phyloP scores from a whole-genome alignment of 2,329 filamentous ascomycete species.

The Penicillium sp. region DNA sequence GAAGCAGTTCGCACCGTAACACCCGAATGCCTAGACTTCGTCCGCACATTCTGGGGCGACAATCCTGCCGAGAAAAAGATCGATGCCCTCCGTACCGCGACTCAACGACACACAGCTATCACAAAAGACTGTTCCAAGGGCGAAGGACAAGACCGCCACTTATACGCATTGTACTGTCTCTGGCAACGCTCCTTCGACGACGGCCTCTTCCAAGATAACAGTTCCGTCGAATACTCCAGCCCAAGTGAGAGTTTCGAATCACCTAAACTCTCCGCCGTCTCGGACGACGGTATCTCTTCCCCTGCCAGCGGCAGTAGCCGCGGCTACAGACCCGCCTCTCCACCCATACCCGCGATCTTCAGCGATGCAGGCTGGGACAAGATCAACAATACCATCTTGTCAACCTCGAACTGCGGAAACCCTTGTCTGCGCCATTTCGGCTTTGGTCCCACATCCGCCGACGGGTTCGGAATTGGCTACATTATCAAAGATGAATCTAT shows the following conservation, averaged over 20 bases:
- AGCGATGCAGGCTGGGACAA: slow-evolving; percentile 90
- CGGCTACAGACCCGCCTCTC: slow-evolving; percentile 45
- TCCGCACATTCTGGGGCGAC: slow-evolving; percentile 93
- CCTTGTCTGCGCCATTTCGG: slow-evolving; percentile 92
- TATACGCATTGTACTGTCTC: slow-evolving; percentile 91
- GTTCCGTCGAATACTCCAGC: slow-evolving; percentile 65
- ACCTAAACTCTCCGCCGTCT: slow-evolving; percentile 36
- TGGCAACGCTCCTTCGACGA: slow-evolving; percentile 90
- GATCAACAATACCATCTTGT: slow-evolving; percentile 89
- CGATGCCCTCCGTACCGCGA: slow-evolving; percentile 78
- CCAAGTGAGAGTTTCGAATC: slow-evolving; percentile 43
- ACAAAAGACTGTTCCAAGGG: slow-evolving; percentile 87
- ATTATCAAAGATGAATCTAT: slow-evolving; percentile 96
- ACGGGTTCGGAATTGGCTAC: slow-evolving; percentile 96
- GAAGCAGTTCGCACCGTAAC: slow-evolving; percentile 90
- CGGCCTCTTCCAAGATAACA: slow-evolving; percentile 52
- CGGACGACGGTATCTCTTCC: slow-evolving; percentile 39
- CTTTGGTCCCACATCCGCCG: slow-evolving; percentile 89
- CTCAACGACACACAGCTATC: slow-evolving; percentile 73
- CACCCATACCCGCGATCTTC: slow-evolving; percentile 71
- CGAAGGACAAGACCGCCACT: slow-evolving; percentile 84
- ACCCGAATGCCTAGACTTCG: slow-evolving; percentile 78
- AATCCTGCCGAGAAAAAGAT: slow-evolving; percentile 80
- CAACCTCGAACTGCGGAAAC: slow-evolving; percentile 98
- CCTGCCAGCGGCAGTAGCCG: slow-evolving; percentile 51